Evolutionary conservation across 208 protist genomes (phyloP).

Genomic region (Trypanosomatidae sp.): DNA sequence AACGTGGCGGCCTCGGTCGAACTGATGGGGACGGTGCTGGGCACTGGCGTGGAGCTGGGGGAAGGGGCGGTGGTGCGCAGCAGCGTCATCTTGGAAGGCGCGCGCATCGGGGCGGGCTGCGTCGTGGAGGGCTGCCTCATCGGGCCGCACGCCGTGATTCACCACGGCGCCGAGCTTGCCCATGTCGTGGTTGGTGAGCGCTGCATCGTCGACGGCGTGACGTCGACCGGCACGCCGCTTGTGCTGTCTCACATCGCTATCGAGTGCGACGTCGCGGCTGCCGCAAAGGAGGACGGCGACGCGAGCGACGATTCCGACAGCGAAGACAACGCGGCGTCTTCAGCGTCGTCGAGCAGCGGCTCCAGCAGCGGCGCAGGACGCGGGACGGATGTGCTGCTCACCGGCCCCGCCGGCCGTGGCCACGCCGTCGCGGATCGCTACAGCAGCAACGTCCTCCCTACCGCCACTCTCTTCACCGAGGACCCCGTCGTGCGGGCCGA

Average conservation of each 20-base stretch:
- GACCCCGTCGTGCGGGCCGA: conserved; percentile 40
- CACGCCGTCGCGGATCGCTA: conserved; percentile 28
- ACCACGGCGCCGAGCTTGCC: conserved; percentile 42
- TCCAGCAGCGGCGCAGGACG: neutral
- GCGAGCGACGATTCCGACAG: too few species aligned
- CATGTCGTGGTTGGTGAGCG: conserved; percentile 58
- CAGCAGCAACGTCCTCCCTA: conserved; percentile 39
- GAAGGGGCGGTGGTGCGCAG: conserved; percentile 46
- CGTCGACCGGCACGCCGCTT: conserved; percentile 12
- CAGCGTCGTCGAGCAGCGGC: too few species aligned
- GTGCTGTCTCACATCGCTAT: conserved; percentile 20
- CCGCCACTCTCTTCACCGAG: conserved; percentile 56
- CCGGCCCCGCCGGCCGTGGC: conserved; percentile 40
- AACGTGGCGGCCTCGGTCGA: conserved; percentile 44
- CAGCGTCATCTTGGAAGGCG: conserved; percentile 73
- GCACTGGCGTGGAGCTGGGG: conserved; percentile 55
- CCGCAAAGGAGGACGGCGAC: neutral
- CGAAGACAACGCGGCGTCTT: too few species aligned
- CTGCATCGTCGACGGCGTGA: conserved; percentile 31
- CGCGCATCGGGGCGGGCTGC: conserved; percentile 51
- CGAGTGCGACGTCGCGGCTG: conserved; percentile 12
- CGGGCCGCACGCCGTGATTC: conserved; percentile 45
- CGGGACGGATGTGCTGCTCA: conserved; percentile 29
- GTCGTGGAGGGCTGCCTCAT: conserved; percentile 60
- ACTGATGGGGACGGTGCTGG: conserved; percentile 57